Evolutionary conservation across 1,284 basidiomycete species (phyloP).

Genomic region (Wolfiporia cocos): DNA sequence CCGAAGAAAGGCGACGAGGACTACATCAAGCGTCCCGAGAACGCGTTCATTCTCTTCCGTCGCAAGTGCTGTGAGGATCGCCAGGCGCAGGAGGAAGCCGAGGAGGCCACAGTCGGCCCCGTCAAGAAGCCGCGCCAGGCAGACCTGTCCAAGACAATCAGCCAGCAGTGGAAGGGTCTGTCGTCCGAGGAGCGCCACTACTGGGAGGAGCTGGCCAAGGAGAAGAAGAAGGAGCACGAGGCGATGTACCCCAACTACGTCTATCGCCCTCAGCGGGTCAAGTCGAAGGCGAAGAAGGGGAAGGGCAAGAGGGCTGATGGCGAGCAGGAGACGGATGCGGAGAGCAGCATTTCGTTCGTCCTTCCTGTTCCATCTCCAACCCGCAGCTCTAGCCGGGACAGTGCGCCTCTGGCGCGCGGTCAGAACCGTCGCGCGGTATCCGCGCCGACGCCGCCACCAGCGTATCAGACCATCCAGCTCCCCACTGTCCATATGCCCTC

Average conservation of each 20-base stretch:
- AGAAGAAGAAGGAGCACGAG: conserved; percentile 54
- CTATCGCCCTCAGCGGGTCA: conserved; percentile 65
- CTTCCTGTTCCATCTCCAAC: conserved; percentile 36
- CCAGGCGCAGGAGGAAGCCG: conserved; percentile 38
- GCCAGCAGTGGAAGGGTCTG: conserved; percentile 67
- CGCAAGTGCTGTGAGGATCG: conserved; percentile 69
- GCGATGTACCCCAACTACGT: conserved; percentile 68
- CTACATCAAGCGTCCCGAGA: conserved; percentile 76
- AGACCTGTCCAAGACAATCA: conserved; percentile 71
- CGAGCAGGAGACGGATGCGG: conserved; percentile 41
- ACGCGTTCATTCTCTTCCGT: conserved; percentile 77
- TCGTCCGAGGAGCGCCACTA: conserved; percentile 52
- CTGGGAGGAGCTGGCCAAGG: conserved; percentile 57
- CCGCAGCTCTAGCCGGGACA: conserved; percentile 23
- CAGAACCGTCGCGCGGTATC: conserved; percentile 26
- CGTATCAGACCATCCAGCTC: conserved; percentile 52
- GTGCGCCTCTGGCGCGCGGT: conserved; percentile 7
- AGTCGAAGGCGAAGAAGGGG: conserved; percentile 46
- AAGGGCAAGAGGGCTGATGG: conserved; percentile 35
- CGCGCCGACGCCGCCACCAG: conserved; percentile 30
- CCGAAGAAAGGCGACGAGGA: conserved; percentile 75
- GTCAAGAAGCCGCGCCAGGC: conserved; percentile 49
- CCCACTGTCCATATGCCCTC: conserved; percentile 61
- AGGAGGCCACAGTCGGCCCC: conserved; percentile 28
- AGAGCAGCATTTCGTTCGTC: conserved; percentile 48